These are phyloP conservation scores for Raffaelea ambrosiae DNA, from an alignment of 2,329 filamentous ascomycete genomes.

Conservation along the genomic window DNA sequence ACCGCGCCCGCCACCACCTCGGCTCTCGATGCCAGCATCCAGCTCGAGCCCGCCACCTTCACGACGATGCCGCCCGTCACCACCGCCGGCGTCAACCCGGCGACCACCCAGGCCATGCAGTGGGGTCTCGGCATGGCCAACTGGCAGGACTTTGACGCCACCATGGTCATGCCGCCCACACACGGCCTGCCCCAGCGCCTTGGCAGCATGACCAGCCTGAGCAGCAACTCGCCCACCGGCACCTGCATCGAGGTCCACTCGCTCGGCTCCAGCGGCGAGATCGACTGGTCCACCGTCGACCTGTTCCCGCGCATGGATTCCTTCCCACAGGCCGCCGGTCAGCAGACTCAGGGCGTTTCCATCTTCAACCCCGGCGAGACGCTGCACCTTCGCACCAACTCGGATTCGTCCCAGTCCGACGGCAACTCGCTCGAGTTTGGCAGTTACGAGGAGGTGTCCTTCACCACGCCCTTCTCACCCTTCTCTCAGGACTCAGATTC, in stretches of 20 bases:
- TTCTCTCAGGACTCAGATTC: constrained; percentile 78
- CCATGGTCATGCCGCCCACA: constrained; percentile 34
- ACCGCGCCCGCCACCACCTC: constrained; percentile 54
- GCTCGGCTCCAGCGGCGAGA: constrained; percentile 62
- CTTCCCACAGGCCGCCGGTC: constrained; percentile 44
- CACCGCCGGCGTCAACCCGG: constrained; percentile 37
- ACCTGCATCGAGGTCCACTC: constrained; percentile 83
- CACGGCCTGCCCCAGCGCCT: constrained; percentile 29
- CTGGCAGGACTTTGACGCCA: constrained; percentile 72
- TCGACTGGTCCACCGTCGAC: constrained; percentile 68
- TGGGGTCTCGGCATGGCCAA: constrained; percentile 61
- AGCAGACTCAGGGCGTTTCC: constrained; percentile 46
- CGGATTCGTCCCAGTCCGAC: constrained; percentile 74
- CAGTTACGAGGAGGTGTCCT: constrained; percentile 73
- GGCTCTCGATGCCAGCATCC: constrained; percentile 51
- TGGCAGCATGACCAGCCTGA: constrained; percentile 31
- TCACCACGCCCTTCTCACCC: constrained; percentile 57
- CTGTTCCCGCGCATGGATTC: constrained; percentile 64
- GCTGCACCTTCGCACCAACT: constrained; percentile 77
- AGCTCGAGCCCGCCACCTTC: constrained; percentile 54
- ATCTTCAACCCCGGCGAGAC: constrained; percentile 93
- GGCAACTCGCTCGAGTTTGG: constrained; percentile 57
- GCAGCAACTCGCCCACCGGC: constrained; percentile 63
- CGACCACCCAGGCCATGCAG: constrained; percentile 39
- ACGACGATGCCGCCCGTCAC: constrained; percentile 45